Conservation (phyloP, 768 basidiomycete species). For the Psilocybe subaeruginosa region DNA sequence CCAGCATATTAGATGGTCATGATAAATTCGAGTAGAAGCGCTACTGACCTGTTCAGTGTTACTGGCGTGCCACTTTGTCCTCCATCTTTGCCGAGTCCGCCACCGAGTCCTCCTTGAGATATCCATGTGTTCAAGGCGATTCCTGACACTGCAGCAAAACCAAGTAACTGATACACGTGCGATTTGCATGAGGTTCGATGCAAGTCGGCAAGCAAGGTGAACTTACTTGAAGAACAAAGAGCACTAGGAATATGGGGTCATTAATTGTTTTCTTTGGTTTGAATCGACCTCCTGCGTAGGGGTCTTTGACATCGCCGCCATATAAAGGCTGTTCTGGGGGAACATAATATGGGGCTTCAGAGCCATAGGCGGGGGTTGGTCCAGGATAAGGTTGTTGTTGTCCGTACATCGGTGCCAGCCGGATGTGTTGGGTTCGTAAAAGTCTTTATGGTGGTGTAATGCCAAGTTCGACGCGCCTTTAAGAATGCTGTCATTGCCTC, state of each 20-base stretch:
- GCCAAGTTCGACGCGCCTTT: background rate
- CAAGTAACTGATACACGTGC: constrained; percentile 50
- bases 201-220: background rate
- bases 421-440: constrained; percentile 4
- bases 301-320: constrained; percentile 44
- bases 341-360: constrained; percentile 29
- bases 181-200: background rate
- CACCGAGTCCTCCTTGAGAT: constrained; percentile 66
- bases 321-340: constrained; percentile 24
- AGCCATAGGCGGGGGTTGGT: constrained; percentile 40
- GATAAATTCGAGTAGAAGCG: background rate
- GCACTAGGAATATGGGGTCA: constrained; percentile 69
- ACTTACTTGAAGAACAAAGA: constrained; percentile 73
- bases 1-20: background rate
- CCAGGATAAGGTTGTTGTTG: constrained; percentile 35
- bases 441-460: background rate
- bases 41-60: constrained; percentile 62
- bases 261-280: constrained; percentile 71
- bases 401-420: constrained; percentile 22
- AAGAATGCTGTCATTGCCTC: background rate
- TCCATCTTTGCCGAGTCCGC: constrained; percentile 69
- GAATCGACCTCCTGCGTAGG: constrained; percentile 66
- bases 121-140: constrained; percentile 67
- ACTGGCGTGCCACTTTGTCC: constrained; percentile 55
- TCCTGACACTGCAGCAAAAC: constrained; percentile 69